phyloP scores from a whole-genome alignment of 2,329 filamentous ascomycete species.

The Akanthomyces muscarius region DNA sequence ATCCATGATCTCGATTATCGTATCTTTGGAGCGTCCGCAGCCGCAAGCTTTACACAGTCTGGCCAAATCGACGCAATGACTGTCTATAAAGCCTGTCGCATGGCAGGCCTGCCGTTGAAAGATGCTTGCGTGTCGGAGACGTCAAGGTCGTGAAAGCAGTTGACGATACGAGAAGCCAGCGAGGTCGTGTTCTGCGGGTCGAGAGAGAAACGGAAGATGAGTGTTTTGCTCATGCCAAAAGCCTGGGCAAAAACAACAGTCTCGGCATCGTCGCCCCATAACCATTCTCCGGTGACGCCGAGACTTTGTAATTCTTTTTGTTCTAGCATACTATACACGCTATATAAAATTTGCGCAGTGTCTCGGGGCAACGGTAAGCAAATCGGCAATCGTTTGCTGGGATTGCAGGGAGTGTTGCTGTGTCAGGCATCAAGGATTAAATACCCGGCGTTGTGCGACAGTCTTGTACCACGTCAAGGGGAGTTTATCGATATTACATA shows the following conservation, averaged over 20 bases:
- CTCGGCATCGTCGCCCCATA: conserved; percentile 5
- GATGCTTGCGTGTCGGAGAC: neutral
- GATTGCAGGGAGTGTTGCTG: no score
- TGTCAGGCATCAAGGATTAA: no score
- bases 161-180: neutral
- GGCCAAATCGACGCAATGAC: neutral
- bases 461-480: no score
- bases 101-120: neutral
- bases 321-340: no score
- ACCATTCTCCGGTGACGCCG: neutral
- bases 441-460: no score
- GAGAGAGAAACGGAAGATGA: neutral
- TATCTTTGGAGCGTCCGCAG: neutral
- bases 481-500: no score
- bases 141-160: neutral
- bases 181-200: neutral
- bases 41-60: neutral
- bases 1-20: neutral
- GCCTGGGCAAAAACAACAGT: neutral
- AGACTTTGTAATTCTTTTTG: neutral
- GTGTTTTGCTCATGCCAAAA: neutral
- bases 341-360: no score
- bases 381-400: no score
- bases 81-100: neutral
- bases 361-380: no score